Percentiles rank a stretch among this genome's conserved stretches.
phyloP scores from a whole-genome alignment of 805 yeast species.

The Nakazawaea sp. region DNA sequence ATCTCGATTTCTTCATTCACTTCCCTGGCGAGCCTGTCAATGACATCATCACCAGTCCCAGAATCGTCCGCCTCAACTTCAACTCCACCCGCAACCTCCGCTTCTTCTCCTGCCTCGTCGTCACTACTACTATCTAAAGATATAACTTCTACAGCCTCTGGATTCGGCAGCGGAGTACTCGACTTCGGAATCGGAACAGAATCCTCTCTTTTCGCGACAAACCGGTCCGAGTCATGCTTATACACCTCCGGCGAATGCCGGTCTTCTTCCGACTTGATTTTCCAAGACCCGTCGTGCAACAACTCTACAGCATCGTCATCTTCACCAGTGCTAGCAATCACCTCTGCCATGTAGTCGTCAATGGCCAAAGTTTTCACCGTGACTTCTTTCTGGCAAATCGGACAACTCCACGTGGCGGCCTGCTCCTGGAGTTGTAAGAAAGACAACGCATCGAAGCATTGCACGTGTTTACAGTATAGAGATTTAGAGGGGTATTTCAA shows the following conservation, averaged over 20 bases:
- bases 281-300: slow-evolving; percentile 72
- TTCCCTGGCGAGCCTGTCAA: not conserved
- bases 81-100: too few relatives aligned
- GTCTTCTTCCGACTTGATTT: slow-evolving; percentile 20
- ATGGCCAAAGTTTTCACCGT: slow-evolving; percentile 54
- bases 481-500: slow-evolving; percentile 72
- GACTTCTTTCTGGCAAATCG: slow-evolving; percentile 59
- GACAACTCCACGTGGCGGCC: slow-evolving; percentile 84
- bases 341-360: slow-evolving; percentile 66
- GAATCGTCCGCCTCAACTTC: not conserved
- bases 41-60: not conserved
- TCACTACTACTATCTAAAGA: slow-evolving; percentile 38
- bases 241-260: not conserved
- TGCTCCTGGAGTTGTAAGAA: slow-evolving; percentile 72
- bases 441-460: slow-evolving; percentile 79
- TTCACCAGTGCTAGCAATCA: slow-evolving; percentile 44
- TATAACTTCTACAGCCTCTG: slow-evolving; percentile 34
- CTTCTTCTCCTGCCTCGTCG: slow-evolving; percentile 30
- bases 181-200: slow-evolving; percentile 12
- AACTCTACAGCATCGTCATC: slow-evolving; percentile 63
- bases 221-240: not conserved
- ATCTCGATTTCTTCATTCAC: not conserved
- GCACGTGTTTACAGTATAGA: slow-evolving; percentile 66
- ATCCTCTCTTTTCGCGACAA: slow-evolving; percentile 6
- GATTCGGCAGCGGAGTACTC: not conserved